A percentile compares a stretch with the other conserved stretches of the same genome.
These are phyloP conservation scores for Cenchrus purpureus DNA, from an alignment of 176 grass and related monocot species.

Conservation along the genomic window DNA sequence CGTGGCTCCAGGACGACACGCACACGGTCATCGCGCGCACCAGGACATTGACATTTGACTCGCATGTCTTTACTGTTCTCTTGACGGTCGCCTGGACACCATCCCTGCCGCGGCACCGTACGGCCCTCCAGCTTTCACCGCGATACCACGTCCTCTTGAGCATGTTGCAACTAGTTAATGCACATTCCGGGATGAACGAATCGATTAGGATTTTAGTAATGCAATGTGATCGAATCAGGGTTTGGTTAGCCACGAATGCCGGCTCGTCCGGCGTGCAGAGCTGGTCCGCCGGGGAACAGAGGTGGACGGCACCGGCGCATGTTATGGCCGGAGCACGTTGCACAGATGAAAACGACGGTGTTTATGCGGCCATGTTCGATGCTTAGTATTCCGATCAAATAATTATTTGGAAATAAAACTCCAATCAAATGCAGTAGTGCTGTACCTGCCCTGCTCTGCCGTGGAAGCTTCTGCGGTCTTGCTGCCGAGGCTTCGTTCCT, in stretches of 20 bases:
- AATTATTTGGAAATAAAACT: not conserved
- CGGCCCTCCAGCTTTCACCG: not conserved
- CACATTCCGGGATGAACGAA: not conserved
- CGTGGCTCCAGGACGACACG: slow-evolving; percentile 25
- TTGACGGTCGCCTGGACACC: not conserved
- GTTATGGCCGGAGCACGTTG: slow-evolving; percentile 25
- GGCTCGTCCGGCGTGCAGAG: slow-evolving; percentile 1
- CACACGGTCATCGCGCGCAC: not conserved
- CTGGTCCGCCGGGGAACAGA: slow-evolving; percentile 11
- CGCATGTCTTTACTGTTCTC: slow-evolving; percentile 14
- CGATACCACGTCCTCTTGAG: not conserved
- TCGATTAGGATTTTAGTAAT: not conserved
- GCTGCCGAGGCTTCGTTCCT: not conserved
- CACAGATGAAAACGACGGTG: not conserved
- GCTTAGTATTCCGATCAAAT: slow-evolving; percentile 10
- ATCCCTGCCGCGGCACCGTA: not conserved
- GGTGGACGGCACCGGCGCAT: slow-evolving; percentile 4
- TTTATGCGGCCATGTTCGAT: slow-evolving; percentile 17
- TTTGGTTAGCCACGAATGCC: not conserved
- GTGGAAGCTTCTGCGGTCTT: not conserved
- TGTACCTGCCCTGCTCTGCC: not conserved
- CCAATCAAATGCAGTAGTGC: not conserved
- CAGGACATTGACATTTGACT: slow-evolving; percentile 8
- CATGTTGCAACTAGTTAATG: slow-evolving; percentile 9
- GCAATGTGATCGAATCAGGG: not conserved